These are phyloP conservation scores for Xylaria castorea DNA, from an alignment of 495 filamentous ascomycete species.

Conservation along the genomic window DNA sequence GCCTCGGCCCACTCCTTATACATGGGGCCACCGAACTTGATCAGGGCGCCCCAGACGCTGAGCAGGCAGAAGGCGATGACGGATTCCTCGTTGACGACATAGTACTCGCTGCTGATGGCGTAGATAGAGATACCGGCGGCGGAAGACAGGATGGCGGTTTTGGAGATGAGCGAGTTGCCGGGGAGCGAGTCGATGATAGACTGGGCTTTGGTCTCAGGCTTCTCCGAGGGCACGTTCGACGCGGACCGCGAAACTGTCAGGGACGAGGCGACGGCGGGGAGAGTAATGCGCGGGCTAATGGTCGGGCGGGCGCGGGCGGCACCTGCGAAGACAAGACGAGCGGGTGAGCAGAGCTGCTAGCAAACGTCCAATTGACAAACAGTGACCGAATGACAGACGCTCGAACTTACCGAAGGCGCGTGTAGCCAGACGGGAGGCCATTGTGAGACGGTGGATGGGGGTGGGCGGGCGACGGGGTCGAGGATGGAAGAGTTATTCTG, in stretches of 20 bases:
- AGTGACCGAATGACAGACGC: not conserved
- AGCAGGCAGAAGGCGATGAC: slow-evolving; percentile 88
- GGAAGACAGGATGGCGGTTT: slow-evolving; percentile 94
- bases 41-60: slow-evolving; percentile 85
- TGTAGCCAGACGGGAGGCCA: slow-evolving; percentile 95
- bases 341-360: slow-evolving; percentile 30
- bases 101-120: slow-evolving; percentile 99
- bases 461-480: slow-evolving; percentile 39
- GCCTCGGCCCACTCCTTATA: slow-evolving; percentile 91
- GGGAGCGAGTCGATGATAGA: slow-evolving; percentile 90
- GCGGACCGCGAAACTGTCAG: slow-evolving; percentile 67
- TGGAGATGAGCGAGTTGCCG: slow-evolving; percentile 84
- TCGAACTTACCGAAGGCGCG: slow-evolving; percentile 81
- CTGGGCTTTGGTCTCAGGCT: slow-evolving; percentile 93
- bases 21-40: slow-evolving; percentile 88
- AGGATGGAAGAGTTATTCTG: slow-evolving; percentile 46
- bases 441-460: slow-evolving; percentile 63
- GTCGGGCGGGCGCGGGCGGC: slow-evolving; percentile 86
- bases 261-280: slow-evolving; percentile 73
- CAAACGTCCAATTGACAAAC: slow-evolving; percentile 29
- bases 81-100: slow-evolving; percentile 98
- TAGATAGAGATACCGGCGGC: slow-evolving; percentile 88
- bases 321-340: slow-evolving; percentile 60
- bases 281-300: slow-evolving; percentile 64
- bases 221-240: slow-evolving; percentile 79